Percentiles rank a stretch among this genome's conserved stretches.
Evolutionary conservation across 331 rosid genomes (phyloP).

Genomic region (Pyracantha coccinea): DNA sequence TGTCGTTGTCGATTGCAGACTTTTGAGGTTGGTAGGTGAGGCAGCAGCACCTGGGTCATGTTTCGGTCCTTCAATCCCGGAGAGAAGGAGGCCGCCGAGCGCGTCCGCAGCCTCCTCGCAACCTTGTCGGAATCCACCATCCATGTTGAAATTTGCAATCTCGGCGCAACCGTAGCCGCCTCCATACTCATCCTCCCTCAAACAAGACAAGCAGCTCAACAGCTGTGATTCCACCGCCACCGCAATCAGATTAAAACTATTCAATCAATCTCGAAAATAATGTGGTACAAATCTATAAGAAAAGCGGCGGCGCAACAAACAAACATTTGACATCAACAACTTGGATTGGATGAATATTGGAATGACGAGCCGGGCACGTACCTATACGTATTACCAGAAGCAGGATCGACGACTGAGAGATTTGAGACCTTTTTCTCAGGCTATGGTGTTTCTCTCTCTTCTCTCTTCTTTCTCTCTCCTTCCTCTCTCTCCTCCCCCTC

Average conservation of each 20-base stretch:
- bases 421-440: too few species aligned
- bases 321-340: background rate
- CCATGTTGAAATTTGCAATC: conserved; percentile 36
- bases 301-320: background rate
- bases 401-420: background rate
- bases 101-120: conserved; percentile 19
- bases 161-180: conserved; percentile 34
- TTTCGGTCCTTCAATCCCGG: conserved; percentile 24
- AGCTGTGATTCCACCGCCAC: background rate
- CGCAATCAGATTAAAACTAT: background rate
- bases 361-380: background rate
- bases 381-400: background rate
- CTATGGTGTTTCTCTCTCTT: too few species aligned
- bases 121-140: conserved; percentile 27
- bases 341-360: background rate
- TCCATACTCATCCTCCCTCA: conserved; percentile 38
- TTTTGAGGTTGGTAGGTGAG: conserved; percentile 17
- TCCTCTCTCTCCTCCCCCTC: too few species aligned
- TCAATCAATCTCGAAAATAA: background rate
- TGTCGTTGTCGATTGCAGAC: conserved; percentile 29
- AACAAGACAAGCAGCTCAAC: conserved; percentile 1
- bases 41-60: conserved; percentile 24
- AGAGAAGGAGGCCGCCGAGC: conserved; percentile 23
- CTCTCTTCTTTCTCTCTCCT: too few species aligned
- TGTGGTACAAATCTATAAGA: background rate